These are phyloP conservation scores for Leptographium wingfieldii DNA, from an alignment of 2,329 filamentous ascomycete species.

Conservation along the genomic window DNA sequence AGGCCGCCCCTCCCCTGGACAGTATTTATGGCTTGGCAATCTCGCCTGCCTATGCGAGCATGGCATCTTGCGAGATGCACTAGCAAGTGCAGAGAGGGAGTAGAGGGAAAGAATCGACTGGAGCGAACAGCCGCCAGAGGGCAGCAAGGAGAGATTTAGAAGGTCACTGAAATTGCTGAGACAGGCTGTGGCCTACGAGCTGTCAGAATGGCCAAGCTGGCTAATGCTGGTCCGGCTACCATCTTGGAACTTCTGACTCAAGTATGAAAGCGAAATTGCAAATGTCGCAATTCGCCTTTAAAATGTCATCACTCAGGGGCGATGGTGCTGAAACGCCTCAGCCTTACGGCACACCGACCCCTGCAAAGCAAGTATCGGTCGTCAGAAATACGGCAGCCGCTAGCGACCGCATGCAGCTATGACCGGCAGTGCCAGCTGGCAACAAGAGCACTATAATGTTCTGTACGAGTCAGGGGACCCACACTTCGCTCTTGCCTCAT, in stretches of 20 bases:
- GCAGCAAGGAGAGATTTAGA: background rate
- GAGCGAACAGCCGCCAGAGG: background rate
- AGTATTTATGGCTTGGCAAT: background rate
- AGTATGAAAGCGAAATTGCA: background rate
- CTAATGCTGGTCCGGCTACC: background rate
- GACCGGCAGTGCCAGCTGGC: background rate
- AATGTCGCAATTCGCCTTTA: background rate
- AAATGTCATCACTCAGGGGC: background rate
- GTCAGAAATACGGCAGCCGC: background rate
- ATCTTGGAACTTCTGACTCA: background rate
- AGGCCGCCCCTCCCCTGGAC: too few species aligned
- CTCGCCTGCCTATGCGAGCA: background rate
- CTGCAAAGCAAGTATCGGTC: background rate
- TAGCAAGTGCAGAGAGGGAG: background rate
- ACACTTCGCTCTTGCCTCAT: background rate
- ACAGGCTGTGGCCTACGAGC: too few species aligned
- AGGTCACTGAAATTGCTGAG: too few species aligned
- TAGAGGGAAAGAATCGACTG: background rate
- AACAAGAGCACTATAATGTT: background rate
- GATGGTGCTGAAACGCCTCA: background rate
- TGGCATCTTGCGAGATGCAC: background rate
- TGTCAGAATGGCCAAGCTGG: too few species aligned
- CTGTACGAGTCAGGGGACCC: background rate
- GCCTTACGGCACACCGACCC: background rate
- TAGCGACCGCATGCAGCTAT: background rate